Percentiles rank a stretch among this genome's conserved stretches.
Evolutionary conservation across 441 rosid genomes (phyloP).

Genomic region (Arabidopsis hybrid): DNA sequence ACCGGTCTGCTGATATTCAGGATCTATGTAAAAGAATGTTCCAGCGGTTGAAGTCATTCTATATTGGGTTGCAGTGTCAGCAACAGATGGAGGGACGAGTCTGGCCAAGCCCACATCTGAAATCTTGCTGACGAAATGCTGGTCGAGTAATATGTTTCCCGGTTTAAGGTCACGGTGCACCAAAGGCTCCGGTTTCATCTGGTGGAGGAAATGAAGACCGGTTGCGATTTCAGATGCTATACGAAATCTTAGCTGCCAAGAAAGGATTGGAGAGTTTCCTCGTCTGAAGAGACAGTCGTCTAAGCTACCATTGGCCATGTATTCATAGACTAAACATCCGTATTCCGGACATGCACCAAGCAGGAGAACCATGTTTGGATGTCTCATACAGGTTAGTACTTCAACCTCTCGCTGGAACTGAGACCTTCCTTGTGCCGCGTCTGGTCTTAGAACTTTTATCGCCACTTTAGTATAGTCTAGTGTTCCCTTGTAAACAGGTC

Average conservation of each 20-base stretch:
- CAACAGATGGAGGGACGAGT: constrained; percentile 82
- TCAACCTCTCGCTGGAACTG: constrained; percentile 92
- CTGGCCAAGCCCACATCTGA: constrained; percentile 90
- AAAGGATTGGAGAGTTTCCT: constrained; percentile 59
- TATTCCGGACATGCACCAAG: constrained; percentile 87
- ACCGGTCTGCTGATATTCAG: constrained; percentile 92
- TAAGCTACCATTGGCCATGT: constrained; percentile 91
- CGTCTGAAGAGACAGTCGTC: constrained; percentile 72
- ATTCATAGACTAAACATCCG: constrained; percentile 85
- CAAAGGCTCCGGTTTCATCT: constrained; percentile 87
- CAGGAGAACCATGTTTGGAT: constrained; percentile 94
- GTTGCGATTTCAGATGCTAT: constrained; percentile 89
- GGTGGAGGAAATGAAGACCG: constrained; percentile 90
- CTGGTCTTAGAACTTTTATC: constrained; percentile 80
- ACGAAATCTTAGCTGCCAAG: constrained; percentile 77
- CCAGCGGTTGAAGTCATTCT: constrained; percentile 91
- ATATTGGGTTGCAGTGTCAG: constrained; percentile 71
- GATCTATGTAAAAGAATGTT: constrained; percentile 92
- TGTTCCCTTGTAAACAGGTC: constrained; percentile 73
- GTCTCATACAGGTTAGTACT: constrained; percentile 79
- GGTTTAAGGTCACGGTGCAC: constrained; percentile 94
- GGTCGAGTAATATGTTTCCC: constrained; percentile 83
- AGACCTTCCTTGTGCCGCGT: constrained; percentile 81
- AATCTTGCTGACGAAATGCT: constrained; percentile 86
- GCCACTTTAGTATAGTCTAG: constrained; percentile 85